Conservation (phyloP, 768 basidiomycete species). For the Pisolithus microcarpus region DNA sequence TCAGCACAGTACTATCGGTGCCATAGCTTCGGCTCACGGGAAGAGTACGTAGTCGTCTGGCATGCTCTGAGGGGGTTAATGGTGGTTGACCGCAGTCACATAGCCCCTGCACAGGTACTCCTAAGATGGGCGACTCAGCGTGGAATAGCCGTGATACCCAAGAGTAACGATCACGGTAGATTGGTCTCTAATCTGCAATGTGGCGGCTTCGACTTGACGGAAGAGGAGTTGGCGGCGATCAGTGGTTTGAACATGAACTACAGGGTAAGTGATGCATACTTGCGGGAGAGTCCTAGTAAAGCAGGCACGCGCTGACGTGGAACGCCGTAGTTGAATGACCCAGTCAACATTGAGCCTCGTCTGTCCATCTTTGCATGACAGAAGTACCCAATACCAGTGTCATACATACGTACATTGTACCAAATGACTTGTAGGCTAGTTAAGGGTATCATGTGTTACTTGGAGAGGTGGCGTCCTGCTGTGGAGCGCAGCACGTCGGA, state of each 20-base stretch:
- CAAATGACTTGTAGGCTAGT: too few species aligned
- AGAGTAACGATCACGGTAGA: slow-evolving; percentile 43
- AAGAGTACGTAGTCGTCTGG: slow-evolving; percentile 38
- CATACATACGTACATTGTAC: too few species aligned
- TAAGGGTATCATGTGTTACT: too few species aligned
- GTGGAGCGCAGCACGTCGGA: slow-evolving; percentile 33
- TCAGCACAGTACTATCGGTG: slow-evolving; percentile 36
- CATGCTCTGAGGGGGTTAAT: not conserved
- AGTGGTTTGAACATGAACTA: slow-evolving; percentile 53
- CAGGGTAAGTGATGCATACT: slow-evolving; percentile 39
- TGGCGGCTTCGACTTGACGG: slow-evolving; percentile 42
- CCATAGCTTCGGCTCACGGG: slow-evolving; percentile 41
- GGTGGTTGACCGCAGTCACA: slow-evolving; percentile 6
- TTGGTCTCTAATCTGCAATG: slow-evolving; percentile 41
- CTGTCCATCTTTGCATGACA: slow-evolving; percentile 64
- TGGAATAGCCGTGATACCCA: slow-evolving; percentile 69
- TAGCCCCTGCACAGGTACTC: slow-evolving; percentile 54
- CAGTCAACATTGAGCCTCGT: slow-evolving; percentile 56
- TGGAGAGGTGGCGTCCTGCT: not conserved
- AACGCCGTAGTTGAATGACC: slow-evolving; percentile 55
- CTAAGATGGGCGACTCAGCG: slow-evolving; percentile 77
- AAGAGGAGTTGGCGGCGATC: slow-evolving; percentile 52
- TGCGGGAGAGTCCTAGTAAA: not conserved
- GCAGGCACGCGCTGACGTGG: not conserved
- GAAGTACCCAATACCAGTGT: too few species aligned